phyloP scores from a whole-genome alignment of 2,329 filamentous ascomycete genomes.

The Paecilomyces formosus region DNA sequence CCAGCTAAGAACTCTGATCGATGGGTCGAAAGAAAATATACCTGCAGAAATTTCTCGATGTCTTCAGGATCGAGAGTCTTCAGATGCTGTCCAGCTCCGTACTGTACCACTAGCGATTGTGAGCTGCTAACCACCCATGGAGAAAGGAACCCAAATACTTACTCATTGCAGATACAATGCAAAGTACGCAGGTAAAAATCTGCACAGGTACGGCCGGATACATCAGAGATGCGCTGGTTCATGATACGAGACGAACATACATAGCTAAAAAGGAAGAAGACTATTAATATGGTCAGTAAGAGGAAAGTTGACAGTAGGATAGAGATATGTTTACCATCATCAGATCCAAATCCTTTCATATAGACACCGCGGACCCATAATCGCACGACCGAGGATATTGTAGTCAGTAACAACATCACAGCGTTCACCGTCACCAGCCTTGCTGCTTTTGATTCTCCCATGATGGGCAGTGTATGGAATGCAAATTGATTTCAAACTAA shows the following conservation, averaged over 20 bases:
- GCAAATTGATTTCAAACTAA: neutral
- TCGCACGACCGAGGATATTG: neutral
- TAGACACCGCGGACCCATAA: neutral
- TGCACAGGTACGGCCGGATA: neutral
- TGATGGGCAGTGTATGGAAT: neutral
- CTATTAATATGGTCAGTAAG: neutral
- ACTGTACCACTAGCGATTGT: constrained; percentile 9
- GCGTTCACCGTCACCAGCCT: neutral
- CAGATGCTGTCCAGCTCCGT: constrained; percentile 14
- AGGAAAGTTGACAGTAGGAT: neutral
- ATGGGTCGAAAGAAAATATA: neutral
- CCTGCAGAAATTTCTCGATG: constrained; percentile 12
- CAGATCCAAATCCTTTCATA: neutral
- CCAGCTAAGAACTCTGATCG: too few relatives aligned
- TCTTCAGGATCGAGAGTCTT: constrained; percentile 3
- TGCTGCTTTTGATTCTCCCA: neutral
- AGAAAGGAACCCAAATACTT: neutral
- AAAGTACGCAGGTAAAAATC: constrained; percentile 8
- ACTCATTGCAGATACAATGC: constrained; percentile 7
- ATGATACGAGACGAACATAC: neutral
- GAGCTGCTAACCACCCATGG: neutral
- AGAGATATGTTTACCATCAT: neutral
- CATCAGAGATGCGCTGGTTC: neutral
- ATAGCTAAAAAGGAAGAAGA: neutral
- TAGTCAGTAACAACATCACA: neutral